phyloP scores from a whole-genome alignment of 192 early-diverging fungal species.

The Allomyces javanicus region DNA sequence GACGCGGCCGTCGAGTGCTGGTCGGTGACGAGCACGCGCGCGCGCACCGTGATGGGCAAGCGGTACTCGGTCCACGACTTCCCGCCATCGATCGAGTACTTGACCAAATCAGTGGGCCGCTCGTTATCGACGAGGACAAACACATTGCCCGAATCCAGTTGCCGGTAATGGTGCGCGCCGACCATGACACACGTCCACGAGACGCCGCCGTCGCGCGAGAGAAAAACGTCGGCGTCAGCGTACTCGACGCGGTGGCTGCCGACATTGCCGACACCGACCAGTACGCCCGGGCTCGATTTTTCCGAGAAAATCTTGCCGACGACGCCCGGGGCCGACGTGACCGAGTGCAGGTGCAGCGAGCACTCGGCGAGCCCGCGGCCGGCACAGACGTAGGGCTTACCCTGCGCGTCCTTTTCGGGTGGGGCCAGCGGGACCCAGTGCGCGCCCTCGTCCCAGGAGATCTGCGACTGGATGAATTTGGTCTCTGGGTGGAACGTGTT shows the following conservation, averaged over 20 bases:
- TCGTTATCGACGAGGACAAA: constrained; percentile 52
- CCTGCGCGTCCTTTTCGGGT: constrained; percentile 35
- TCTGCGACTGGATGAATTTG: constrained; percentile 45
- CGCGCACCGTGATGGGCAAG: constrained; percentile 27
- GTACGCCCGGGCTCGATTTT: constrained; percentile 49
- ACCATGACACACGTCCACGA: constrained; percentile 44
- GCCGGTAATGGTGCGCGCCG: constrained; percentile 66
- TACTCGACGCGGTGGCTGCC: constrained; percentile 48
- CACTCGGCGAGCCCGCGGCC: constrained; percentile 26
- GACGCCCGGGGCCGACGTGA: constrained; percentile 39
- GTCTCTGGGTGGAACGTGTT: constrained; percentile 44
- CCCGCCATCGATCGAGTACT: constrained; percentile 64
- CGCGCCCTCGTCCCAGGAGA: constrained; percentile 73
- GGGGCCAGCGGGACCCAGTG: constrained; percentile 51
- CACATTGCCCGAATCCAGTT: constrained; percentile 60
- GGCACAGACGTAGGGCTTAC: constrained; percentile 33
- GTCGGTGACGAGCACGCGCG: constrained; percentile 54
- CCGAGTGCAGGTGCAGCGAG: constrained; percentile 68
- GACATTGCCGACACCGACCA: constrained; percentile 83
- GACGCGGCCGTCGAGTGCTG: constrained; percentile 53
- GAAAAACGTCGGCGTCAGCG: constrained; percentile 61
- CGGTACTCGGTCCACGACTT: constrained; percentile 36
- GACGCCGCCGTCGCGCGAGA: constrained; percentile 66
- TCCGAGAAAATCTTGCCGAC: constrained; percentile 55
- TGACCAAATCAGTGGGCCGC: constrained; percentile 25